Percentiles rank a stretch among this genome's conserved stretches.
phyloP scores from a whole-genome alignment of 2,329 filamentous ascomycete genomes.

The Coniella lustricola region DNA sequence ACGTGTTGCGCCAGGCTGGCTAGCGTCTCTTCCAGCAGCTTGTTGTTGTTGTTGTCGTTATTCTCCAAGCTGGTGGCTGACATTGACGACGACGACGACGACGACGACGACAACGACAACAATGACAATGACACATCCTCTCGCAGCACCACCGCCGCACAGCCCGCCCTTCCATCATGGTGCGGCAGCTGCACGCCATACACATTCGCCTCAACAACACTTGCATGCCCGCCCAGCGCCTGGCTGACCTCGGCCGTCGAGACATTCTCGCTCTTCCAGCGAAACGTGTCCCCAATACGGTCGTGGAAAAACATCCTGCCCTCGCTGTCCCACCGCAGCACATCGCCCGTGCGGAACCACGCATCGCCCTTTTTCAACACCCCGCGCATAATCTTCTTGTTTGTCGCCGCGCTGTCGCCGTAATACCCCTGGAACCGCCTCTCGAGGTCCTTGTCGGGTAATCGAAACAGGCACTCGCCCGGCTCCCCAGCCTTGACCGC shows the following conservation, averaged over 20 bases:
- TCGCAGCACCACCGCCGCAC: constrained; percentile 43
- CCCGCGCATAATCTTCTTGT: constrained; percentile 65
- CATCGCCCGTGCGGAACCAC: constrained; percentile 80
- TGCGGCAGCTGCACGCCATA: constrained; percentile 75
- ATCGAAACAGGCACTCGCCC: constrained; percentile 68
- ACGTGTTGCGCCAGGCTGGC: constrained; percentile 56
- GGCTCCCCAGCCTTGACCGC: constrained; percentile 51
- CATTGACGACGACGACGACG: no score
- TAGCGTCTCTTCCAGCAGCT: constrained; percentile 34
- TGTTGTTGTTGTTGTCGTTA: constrained; percentile 28
- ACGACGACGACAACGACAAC: no score
- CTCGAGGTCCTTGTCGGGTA: constrained; percentile 58
- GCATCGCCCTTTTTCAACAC: constrained; percentile 71
- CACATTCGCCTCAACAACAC: constrained; percentile 72
- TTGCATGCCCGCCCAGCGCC: constrained; percentile 58
- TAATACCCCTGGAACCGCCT: constrained; percentile 76
- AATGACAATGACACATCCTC: no score
- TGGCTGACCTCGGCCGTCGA: constrained; percentile 78
- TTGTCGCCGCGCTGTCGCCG: constrained; percentile 62
- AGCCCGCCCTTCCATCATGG: constrained; percentile 79
- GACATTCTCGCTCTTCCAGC: constrained; percentile 80
- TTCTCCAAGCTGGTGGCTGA: no score
- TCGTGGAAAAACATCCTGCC: constrained; percentile 76
- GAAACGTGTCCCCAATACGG: constrained; percentile 70
- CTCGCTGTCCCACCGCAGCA: constrained; percentile 63